Conservation (phyloP, 495 filamentous ascomycete species). For the Aspergillus affinis region DNA sequence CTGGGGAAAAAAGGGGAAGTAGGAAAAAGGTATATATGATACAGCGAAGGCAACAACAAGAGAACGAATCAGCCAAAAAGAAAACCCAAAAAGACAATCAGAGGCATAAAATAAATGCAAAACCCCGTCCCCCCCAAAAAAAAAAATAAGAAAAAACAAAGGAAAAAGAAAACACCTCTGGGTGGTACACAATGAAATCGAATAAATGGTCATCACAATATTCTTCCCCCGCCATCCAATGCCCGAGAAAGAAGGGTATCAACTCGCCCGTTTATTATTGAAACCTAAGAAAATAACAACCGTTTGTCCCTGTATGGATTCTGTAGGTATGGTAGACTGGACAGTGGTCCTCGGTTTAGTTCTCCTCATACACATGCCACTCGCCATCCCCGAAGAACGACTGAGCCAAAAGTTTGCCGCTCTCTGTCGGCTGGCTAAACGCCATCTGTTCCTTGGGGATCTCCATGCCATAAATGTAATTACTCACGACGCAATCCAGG, state of each 20-base stretch:
- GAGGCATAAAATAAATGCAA: conserved; percentile 12
- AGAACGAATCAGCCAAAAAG: conserved; percentile 7
- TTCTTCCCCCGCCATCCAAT: conserved; percentile 21
- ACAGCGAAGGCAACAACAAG: conserved; percentile 16
- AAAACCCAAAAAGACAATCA: conserved; percentile 6
- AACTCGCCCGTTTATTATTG: conserved; percentile 23
- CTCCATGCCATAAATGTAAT: conserved; percentile 67
- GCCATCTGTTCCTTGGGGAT: conserved; percentile 63
- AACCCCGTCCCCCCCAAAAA: conserved; percentile 14
- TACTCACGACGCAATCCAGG: conserved; percentile 59
- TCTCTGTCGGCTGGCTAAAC: conserved; percentile 76
- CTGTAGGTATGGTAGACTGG: not conserved
- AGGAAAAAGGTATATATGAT: conserved; percentile 22
- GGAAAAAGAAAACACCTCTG: conserved; percentile 11
- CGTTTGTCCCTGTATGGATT: not conserved
- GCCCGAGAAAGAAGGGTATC: conserved; percentile 28
- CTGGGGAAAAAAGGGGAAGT: conserved; percentile 13
- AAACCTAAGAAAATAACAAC: conserved; percentile 14
- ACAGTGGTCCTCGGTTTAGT: conserved; percentile 15
- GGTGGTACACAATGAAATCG: conserved; percentile 28
- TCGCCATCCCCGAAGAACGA: conserved; percentile 59
- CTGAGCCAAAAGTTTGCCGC: conserved; percentile 60
- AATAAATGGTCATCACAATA: conserved; percentile 25
- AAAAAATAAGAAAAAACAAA: not conserved
- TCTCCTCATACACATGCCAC: conserved; percentile 55